phyloP scores from a whole-genome alignment of 495 filamentous ascomycete species.

The Amniculicola lignicola region DNA sequence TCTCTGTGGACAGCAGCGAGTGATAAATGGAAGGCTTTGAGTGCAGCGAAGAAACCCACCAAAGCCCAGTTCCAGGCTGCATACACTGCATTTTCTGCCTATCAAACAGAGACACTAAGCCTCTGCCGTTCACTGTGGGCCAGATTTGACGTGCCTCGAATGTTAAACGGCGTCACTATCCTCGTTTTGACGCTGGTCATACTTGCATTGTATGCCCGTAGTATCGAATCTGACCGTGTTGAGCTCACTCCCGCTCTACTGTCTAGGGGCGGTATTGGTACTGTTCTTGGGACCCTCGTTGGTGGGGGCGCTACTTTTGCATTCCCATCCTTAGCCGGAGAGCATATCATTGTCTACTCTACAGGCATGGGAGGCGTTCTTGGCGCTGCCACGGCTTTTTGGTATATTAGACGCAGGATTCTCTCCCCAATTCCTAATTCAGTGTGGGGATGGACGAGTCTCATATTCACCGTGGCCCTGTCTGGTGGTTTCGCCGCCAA shows the following conservation, averaged over 20 bases:
- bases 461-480: slow-evolving; percentile 76
- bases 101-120: slow-evolving; percentile 72
- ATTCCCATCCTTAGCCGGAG: slow-evolving; percentile 27
- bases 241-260: slow-evolving; percentile 52
- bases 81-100: slow-evolving; percentile 63
- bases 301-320: slow-evolving; percentile 33
- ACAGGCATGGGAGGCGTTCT: slow-evolving; percentile 62
- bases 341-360: slow-evolving; percentile 45
- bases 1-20: slow-evolving; percentile 59
- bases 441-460: slow-evolving; percentile 80
- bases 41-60: slow-evolving; percentile 43
- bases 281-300: slow-evolving; percentile 32
- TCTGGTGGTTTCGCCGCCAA: slow-evolving; percentile 93
- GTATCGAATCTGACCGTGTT: slow-evolving; percentile 50
- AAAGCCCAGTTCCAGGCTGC: slow-evolving; percentile 39
- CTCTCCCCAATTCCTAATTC: slow-evolving; percentile 67
- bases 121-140: slow-evolving; percentile 89
- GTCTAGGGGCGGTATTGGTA: slow-evolving; percentile 38
- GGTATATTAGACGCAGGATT: slow-evolving; percentile 48
- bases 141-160: slow-evolving; percentile 79
- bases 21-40: slow-evolving; percentile 43
- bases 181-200: slow-evolving; percentile 63
- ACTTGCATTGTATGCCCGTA: slow-evolving; percentile 69
- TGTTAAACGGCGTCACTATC: slow-evolving; percentile 72
- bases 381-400: slow-evolving; percentile 57